A percentile compares a stretch with the other conserved stretches of the same genome.
phyloP scores from a whole-genome alignment of 2,329 filamentous ascomycete genomes.

The Ophioceras dolichostomum region DNA sequence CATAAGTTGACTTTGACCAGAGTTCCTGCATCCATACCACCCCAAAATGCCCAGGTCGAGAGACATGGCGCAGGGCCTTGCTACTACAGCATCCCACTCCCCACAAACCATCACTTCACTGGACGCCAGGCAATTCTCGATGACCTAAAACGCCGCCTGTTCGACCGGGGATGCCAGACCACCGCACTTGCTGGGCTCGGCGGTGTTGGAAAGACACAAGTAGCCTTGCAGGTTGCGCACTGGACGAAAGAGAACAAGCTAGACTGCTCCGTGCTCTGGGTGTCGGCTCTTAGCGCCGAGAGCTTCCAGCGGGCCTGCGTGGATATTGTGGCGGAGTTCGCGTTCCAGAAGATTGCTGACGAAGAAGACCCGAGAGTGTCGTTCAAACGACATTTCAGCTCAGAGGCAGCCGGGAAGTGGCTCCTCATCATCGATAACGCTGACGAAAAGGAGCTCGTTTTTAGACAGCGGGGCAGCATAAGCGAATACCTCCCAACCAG shows the following conservation, averaged over 20 bases:
- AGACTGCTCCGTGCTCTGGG: slow-evolving; percentile 29
- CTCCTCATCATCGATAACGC: slow-evolving; percentile 29
- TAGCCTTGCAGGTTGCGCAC: slow-evolving; percentile 26
- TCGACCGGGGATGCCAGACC: no score
- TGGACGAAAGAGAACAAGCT: slow-evolving; percentile 18
- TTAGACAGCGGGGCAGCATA: slow-evolving; percentile 14
- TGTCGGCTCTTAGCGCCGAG: slow-evolving; percentile 23
- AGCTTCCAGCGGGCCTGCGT: slow-evolving; percentile 25
- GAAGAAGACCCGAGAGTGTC: slow-evolving; percentile 47
- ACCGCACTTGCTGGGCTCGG: slow-evolving; percentile 23
- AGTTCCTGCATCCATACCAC: no score
- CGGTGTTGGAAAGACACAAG: slow-evolving; percentile 27
- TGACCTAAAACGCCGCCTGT: no score
- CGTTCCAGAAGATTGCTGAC: slow-evolving; percentile 23
- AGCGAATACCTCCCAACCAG: slow-evolving; percentile 19
- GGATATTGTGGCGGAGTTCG: slow-evolving; percentile 18
- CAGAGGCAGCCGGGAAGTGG: slow-evolving; percentile 18
- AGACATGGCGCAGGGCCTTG: no score
- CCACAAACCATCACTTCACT: no score
- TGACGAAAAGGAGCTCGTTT: slow-evolving; percentile 20
- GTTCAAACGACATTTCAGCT: slow-evolving; percentile 29
- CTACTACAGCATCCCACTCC: no score
- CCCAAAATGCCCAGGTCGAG: no score
- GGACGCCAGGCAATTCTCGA: no score
- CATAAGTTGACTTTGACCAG: no score